Evolutionary conservation across 1,284 basidiomycete genomes (phyloP), one percentile per base, ranked within the genome.

Genomic region (Marasmius tenuissimus): DNA sequence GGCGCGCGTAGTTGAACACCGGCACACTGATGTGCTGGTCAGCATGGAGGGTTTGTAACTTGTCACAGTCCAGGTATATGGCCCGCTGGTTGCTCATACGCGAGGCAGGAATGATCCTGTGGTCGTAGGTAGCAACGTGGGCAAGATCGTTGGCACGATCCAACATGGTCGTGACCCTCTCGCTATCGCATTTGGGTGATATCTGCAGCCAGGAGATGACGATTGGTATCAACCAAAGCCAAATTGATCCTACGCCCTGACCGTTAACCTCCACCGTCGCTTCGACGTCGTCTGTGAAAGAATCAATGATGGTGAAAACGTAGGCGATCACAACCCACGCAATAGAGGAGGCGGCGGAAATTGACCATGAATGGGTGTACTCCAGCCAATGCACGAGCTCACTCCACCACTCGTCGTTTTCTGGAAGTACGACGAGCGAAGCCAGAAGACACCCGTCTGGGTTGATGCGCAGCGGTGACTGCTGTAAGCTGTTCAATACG

Each of bases 281-380:
- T 5, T 6, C 37, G 1, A 54, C 37, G 45, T 62, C 68, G 45
- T 62, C 68, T 5, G 70, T 69, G 52, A 81, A 75, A 7, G 77
- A 75, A 58, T 78, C 73, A 16, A 74, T 66, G 9, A 81, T 69
- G 1, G 75, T 80, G 59, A 82, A 76, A 2, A 76, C 34, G 61
- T 77, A 81, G 1, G 81, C 80, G 12, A 81, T 62, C 34, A 77
- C 56, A 0, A 81, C 81, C 78, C 78, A 81, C 0, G 65, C 55
- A 20, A 80, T 77, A 5, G 75, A 77, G 9, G 73, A 71, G 2
- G 70, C 75, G 0, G 78, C 73, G 1, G 78, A 69, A 8, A 79
- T 74, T 0, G 77, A 82, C 10, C 52, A 54, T 34, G 60, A 68
- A n/a, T 71, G 65, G 0, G 71, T 66, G 57, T 66, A 72, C 47